These are phyloP conservation scores for Tylopilus microsporus DNA, from an alignment of 1,284 basidiomycete genomes.

Conservation along the genomic window DNA sequence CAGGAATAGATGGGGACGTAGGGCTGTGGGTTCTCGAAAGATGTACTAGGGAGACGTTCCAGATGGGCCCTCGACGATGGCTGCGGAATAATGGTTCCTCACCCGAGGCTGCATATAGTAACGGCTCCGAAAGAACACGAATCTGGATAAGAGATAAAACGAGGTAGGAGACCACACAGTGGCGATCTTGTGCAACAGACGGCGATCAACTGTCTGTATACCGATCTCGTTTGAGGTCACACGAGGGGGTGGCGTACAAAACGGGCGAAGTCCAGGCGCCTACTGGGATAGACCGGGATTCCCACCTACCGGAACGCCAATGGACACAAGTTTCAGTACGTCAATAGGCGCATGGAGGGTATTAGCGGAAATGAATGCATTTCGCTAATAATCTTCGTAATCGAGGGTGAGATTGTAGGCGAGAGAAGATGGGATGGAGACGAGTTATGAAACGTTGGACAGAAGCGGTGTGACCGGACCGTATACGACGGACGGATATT, in stretches of 20 bases:
- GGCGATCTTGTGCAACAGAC: constrained; percentile 8
- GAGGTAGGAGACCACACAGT: not conserved
- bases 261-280: constrained; percentile 1
- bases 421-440: constrained; percentile 6
- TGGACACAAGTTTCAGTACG: not conserved
- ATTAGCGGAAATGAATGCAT: constrained; percentile 24
- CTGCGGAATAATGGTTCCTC: not conserved
- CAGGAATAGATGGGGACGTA: not conserved
- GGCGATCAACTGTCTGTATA: constrained; percentile 27
- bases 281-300: constrained; percentile 7
- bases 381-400: constrained; percentile 11
- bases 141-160: not conserved
- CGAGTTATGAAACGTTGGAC: not conserved
- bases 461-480: not conserved
- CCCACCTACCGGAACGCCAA: constrained; percentile 19
- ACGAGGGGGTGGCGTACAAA: constrained; percentile 24
- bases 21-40: constrained; percentile 9
- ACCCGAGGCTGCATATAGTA: not conserved
- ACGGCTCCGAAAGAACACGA: constrained; percentile 18
- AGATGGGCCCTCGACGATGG: not conserved
- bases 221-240: constrained; percentile 16
- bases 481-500: constrained; percentile 10
- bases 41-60: not conserved
- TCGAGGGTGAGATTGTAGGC: constrained; percentile 13
- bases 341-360: not conserved